Percentiles rank a stretch among this genome's conserved stretches.
These are phyloP conservation scores for Crataegus laevigata DNA, from an alignment of 306 rosid species.

Conservation along the genomic window DNA sequence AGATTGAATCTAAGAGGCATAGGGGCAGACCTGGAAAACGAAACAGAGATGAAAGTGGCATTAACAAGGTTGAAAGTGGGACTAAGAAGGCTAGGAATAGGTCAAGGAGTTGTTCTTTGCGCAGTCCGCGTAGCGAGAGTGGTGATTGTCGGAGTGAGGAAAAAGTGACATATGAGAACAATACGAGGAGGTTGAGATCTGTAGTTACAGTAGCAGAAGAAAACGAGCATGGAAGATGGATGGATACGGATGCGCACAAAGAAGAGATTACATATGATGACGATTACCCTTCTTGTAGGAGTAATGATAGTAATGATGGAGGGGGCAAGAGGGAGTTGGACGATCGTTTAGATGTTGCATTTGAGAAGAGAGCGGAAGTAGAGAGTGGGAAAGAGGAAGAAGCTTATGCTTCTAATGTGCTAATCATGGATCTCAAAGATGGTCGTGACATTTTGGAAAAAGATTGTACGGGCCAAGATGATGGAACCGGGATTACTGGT, in stretches of 20 bases:
- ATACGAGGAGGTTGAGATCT: slow-evolving; percentile 50
- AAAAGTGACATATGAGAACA: slow-evolving; percentile 26
- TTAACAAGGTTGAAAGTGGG: slow-evolving; percentile 29
- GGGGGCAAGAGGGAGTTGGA: slow-evolving; percentile 42
- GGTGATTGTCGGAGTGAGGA: slow-evolving; percentile 29
- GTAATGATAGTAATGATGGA: slow-evolving; percentile 57
- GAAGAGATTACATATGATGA: slow-evolving; percentile 58
- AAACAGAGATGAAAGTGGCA: slow-evolving; percentile 28
- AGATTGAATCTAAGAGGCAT: slow-evolving; percentile 26
- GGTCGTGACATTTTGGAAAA: neutral
- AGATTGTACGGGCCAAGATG: slow-evolving; percentile 4
- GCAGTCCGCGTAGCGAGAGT: slow-evolving; percentile 28
- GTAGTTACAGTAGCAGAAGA: slow-evolving; percentile 43
- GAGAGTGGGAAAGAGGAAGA: slow-evolving; percentile 33
- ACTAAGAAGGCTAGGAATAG: slow-evolving; percentile 40
- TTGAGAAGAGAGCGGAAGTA: slow-evolving; percentile 24
- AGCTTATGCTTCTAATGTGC: slow-evolving; percentile 17
- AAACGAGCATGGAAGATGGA: slow-evolving; percentile 28
- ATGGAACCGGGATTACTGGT: slow-evolving; percentile 24
- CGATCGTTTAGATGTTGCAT: slow-evolving; percentile 15
- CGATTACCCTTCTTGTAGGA: slow-evolving; percentile 66
- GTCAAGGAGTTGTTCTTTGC: slow-evolving; percentile 50
- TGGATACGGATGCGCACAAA: slow-evolving; percentile 29
- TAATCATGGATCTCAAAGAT: slow-evolving; percentile 14
- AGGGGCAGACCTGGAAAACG: slow-evolving; percentile 41